A percentile compares a stretch with the other conserved stretches of the same genome.
Evolutionary conservation across 192 early-diverging fungal genomes (phyloP).

Genomic region (Funneliformis mosseae): DNA sequence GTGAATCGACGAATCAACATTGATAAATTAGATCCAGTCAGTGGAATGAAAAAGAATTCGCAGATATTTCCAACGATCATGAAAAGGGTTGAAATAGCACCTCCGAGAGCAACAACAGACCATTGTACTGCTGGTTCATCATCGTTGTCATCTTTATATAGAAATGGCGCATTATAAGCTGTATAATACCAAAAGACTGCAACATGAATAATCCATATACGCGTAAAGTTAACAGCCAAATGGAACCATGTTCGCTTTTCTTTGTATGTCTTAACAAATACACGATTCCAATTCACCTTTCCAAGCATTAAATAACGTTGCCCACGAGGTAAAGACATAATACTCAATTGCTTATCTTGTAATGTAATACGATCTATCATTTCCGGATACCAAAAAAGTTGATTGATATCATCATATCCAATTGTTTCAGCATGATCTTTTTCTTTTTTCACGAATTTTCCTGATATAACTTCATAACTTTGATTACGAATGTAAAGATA

Average conservation of each 20-base stretch:
- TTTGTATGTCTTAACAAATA: conserved; percentile 80
- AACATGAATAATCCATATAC: conserved; percentile 85
- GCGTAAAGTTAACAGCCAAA: conserved; percentile 80
- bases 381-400: conserved; percentile 78
- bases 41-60: conserved; percentile 72
- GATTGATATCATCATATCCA: conserved; percentile 85
- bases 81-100: conserved; percentile 68
- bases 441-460: conserved; percentile 74
- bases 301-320: conserved; percentile 66
- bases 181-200: conserved; percentile 81
- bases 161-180: conserved; percentile 65
- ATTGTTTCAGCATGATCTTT: conserved; percentile 74
- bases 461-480: conserved; percentile 68
- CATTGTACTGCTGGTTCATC: conserved; percentile 50
- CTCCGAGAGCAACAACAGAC: conserved; percentile 72
- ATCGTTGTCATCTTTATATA: conserved; percentile 52
- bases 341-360: conserved; percentile 55
- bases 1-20: conserved; percentile 53
- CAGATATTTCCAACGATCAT: conserved; percentile 65
- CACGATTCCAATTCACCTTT: conserved; percentile 69
- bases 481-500: conserved; percentile 77
- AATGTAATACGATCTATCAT: conserved; percentile 59
- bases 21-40: conserved; percentile 58
- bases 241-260: conserved; percentile 85
- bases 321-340: conserved; percentile 62